Evolutionary conservation across 176 grass and related monocot genomes (phyloP), one percentile per base, ranked within the genome.

Genomic region (Ananas comosus): DNA sequence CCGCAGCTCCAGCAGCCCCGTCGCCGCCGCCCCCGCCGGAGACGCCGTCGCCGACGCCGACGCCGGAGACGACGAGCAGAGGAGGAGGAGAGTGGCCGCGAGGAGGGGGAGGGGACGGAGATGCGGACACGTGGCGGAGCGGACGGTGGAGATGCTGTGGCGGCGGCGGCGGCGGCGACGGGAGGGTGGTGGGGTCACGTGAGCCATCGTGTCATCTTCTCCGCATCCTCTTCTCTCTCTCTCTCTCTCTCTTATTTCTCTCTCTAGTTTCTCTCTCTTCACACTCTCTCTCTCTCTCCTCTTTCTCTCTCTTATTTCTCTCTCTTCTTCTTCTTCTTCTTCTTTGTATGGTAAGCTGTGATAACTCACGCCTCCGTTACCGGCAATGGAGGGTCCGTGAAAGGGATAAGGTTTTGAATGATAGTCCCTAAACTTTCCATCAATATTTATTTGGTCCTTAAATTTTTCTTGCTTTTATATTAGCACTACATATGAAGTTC

Each of bases 1-100:
- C 0, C 92, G 86, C 56, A 96, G 88, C 59, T 76, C 65, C 78
- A 91, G 91, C 4, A 96, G 76, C 21, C 76, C 88, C 2, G 51
- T 18, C 67, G 75, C 70, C 58, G 16, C 59, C 57, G 81, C 67
- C 28, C 17, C 86, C 16, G 67, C 65, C 70, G 67, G 68, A 67
- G 56, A 52, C 48, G 25, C 6, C 49, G 74, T 70, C 79, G 69
- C 69, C 80, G 61, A 81, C 48, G 70, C 68, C 68, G 49, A 68
- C 42, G n/a, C n/a, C n/a, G n/a, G n/a, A n/a, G n/a, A n/a, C n/a
- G n/a, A n/a, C n/a, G n/a, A n/a, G n/a, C n/a, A 63, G 42, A 79
- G 22, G 66, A 68, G 33, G 76, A 68, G 53, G 19, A 49, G 69
- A 24, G 23, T 24, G 23, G 1, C 1, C 1, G 23, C 1, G 66